Percentiles rank a stretch among this genome's conserved stretches.
Conservation (phyloP, 495 filamentous ascomycete genomes). For the Aspergillus cristatus region DNA sequence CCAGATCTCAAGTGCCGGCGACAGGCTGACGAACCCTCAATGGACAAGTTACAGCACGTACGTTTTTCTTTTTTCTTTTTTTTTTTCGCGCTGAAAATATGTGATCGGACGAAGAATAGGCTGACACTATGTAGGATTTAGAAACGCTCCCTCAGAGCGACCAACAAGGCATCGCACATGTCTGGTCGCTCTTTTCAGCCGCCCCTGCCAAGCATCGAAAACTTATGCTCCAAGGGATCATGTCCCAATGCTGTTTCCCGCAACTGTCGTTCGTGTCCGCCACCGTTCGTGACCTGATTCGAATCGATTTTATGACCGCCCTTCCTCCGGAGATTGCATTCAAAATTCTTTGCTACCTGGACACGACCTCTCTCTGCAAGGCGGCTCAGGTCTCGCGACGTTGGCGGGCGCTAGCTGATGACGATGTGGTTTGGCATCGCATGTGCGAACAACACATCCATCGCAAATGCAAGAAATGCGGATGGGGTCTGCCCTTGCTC, state of each 20-base stretch:
- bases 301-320: slow-evolving; percentile 88
- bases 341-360: slow-evolving; percentile 86
- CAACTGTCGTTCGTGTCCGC: slow-evolving; percentile 87
- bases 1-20: slow-evolving; percentile 90
- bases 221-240: slow-evolving; percentile 89
- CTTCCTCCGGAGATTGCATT: slow-evolving; percentile 85
- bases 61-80: slow-evolving; percentile 16
- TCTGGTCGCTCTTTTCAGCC: slow-evolving; percentile 96
- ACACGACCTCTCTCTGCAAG: slow-evolving; percentile 93
- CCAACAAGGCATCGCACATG: slow-evolving; percentile 85
- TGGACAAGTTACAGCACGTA: slow-evolving; percentile 87
- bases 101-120: slow-evolving; percentile 10
- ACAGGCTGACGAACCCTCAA: slow-evolving; percentile 87
- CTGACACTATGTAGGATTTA: slow-evolving; percentile 50
- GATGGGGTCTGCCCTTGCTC: slow-evolving; percentile 84
- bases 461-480: slow-evolving; percentile 92
- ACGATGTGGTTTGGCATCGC: slow-evolving; percentile 95
- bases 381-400: slow-evolving; percentile 87
- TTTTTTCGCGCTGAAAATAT: no score
- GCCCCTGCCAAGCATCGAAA: slow-evolving; percentile 88
- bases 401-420: slow-evolving; percentile 84
- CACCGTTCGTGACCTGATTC: slow-evolving; percentile 80
- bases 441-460: slow-evolving; percentile 99
- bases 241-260: slow-evolving; percentile 93
- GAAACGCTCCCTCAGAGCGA: slow-evolving; percentile 71